Evolutionary conservation across 805 yeast species (phyloP).

Genomic region (Candida chauliodis): DNA sequence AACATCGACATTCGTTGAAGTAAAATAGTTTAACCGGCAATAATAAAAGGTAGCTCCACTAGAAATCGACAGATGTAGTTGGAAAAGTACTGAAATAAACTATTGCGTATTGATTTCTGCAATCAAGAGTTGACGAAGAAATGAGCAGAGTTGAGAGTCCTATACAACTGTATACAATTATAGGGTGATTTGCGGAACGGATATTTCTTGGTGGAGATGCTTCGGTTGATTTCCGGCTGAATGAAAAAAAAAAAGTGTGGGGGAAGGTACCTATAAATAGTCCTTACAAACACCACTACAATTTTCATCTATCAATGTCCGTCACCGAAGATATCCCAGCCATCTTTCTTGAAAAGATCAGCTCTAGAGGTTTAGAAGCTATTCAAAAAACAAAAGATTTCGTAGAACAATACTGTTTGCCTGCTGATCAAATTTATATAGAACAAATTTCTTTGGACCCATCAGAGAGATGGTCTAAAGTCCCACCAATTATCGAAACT

Average conservation of each 20-base stretch:
- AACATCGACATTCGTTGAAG: too few relatives aligned
- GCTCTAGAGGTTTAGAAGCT: conserved; percentile 35
- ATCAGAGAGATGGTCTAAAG: conserved; percentile 41
- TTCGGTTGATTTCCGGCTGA: not conserved
- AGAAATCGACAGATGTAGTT: too few relatives aligned
- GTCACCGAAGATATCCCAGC: conserved; percentile 37
- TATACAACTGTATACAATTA: too few relatives aligned
- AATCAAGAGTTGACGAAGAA: too few relatives aligned
- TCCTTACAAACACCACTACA: not conserved
- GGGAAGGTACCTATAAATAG: not conserved
- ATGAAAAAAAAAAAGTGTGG: not conserved
- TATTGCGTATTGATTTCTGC: too few relatives aligned
- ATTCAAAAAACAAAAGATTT: conserved; percentile 44
- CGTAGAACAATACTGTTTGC: conserved; percentile 54
- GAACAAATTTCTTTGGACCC: conserved; percentile 39
- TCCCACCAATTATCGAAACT: conserved; percentile 48
- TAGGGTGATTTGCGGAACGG: too few relatives aligned
- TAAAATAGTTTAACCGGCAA: too few relatives aligned
- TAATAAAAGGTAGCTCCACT: too few relatives aligned
- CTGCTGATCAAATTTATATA: conserved; percentile 48
- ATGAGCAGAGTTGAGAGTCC: too few relatives aligned
- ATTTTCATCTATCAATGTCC: conserved; percentile 9
- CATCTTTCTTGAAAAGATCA: conserved; percentile 31
- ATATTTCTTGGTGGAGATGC: conserved; percentile 1
- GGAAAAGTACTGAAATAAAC: too few relatives aligned